Percentiles rank a stretch among this genome's conserved stretches.
Evolutionary conservation across 2,329 filamentous ascomycete genomes (phyloP).

Genomic region (Hypoxylon sp.): DNA sequence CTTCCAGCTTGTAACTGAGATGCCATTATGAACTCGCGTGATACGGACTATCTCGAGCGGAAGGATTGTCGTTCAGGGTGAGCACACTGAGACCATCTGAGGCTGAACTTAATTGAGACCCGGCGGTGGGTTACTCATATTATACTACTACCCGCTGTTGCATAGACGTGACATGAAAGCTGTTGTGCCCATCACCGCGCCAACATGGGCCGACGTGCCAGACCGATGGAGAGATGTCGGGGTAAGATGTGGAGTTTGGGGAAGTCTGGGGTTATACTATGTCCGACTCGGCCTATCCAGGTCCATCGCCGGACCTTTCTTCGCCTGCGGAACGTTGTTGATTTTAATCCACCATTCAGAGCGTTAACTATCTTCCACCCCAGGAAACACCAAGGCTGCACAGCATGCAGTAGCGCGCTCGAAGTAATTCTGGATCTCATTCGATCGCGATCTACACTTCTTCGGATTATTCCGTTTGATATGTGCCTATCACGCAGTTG

Average conservation of each 20-base stretch:
- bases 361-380: not conserved
- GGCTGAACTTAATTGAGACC: not conserved
- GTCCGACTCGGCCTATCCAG: constrained; percentile 8
- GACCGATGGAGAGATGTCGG: constrained; percentile 16
- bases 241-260: constrained; percentile 40
- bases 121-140: constrained; percentile 6
- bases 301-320: constrained; percentile 8
- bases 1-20: constrained; percentile 35
- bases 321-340: constrained; percentile 5
- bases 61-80: not conserved
- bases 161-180: not conserved
- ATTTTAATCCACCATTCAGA: constrained; percentile 37
- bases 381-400: not conserved
- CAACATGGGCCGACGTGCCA: not conserved
- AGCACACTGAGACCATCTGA: not conserved
- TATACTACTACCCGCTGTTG: constrained; percentile 4
- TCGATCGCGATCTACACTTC: not conserved
- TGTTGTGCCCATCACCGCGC: constrained; percentile 1
- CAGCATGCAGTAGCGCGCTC: not conserved
- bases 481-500: not conserved
- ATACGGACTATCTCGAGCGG: not conserved
- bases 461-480: no score
- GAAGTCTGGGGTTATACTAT: constrained; percentile 33
- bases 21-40: constrained; percentile 41
- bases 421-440: not conserved